These are phyloP conservation scores for Zygosaccharomyces sapae DNA, from an alignment of 1,139 yeast genomes.

Conservation along the genomic window DNA sequence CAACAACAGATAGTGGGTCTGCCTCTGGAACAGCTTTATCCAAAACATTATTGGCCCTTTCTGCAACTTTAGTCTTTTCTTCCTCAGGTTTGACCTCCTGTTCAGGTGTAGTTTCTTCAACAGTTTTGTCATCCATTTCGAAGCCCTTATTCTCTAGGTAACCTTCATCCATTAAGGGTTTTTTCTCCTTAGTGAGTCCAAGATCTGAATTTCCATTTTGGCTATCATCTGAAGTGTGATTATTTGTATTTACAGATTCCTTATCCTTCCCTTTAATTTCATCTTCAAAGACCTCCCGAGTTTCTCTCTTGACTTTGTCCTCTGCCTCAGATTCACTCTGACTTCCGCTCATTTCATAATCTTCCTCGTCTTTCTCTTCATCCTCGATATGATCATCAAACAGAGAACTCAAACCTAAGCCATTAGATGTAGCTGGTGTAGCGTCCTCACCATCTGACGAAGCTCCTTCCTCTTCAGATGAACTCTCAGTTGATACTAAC, in stretches of 20 bases:
- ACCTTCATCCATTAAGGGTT: not conserved
- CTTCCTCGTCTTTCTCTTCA: constrained; percentile 25
- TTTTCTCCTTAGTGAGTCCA: not conserved
- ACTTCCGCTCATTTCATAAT: constrained; percentile 9
- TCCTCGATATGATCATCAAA: constrained; percentile 19
- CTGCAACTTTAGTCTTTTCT: constrained; percentile 12
- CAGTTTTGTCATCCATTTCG: constrained; percentile 3
- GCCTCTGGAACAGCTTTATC: constrained; percentile 31
- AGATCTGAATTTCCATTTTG: constrained; percentile 10
- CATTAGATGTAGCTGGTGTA: constrained; percentile 40
- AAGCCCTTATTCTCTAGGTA: not conserved
- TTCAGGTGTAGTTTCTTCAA: constrained; percentile 11
- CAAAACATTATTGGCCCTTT: constrained; percentile 18
- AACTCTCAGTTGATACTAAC: constrained; percentile 26
- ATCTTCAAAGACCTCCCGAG: constrained; percentile 4
- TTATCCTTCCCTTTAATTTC: constrained; percentile 4
- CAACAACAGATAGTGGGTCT: constrained; percentile 52
- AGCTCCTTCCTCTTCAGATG: constrained; percentile 6
- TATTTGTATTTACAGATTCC: no score
- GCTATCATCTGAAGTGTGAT: constrained; percentile 9
- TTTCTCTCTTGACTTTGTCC: constrained; percentile 18
- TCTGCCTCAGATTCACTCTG: constrained; percentile 17
- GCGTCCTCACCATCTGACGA: constrained; percentile 12
- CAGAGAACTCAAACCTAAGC: constrained; percentile 11
- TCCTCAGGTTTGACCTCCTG: constrained; percentile 21